A percentile compares a stretch with the other conserved stretches of the same genome.
These are phyloP conservation scores for Vanderwaltozyma verrucispora DNA, from an alignment of 805 yeast genomes.

Conservation along the genomic window DNA sequence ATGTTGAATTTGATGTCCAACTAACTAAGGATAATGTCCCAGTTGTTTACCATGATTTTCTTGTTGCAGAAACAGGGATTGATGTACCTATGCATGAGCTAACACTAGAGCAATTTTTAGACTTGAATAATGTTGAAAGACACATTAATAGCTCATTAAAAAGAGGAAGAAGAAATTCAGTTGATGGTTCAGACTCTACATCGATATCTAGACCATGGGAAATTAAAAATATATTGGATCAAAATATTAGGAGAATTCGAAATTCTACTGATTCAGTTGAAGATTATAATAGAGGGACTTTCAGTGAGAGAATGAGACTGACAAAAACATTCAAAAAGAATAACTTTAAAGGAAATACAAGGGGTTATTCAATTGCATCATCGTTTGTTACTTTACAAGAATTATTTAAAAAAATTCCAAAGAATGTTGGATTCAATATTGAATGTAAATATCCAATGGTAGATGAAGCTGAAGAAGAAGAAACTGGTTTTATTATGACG, in stretches of 20 bases:
- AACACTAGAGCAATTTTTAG: conserved; percentile 80
- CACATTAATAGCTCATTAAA: conserved; percentile 3
- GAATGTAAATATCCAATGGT: conserved; percentile 94
- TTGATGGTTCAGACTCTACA: conserved; percentile 16
- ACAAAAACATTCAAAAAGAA: conserved; percentile 83
- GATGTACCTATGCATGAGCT: conserved; percentile 93
- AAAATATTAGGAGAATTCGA: neutral
- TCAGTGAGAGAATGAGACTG: conserved; percentile 57
- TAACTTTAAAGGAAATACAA: conserved; percentile 84
- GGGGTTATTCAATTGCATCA: conserved; percentile 86
- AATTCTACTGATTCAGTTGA: conserved; percentile 1
- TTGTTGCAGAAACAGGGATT: conserved; percentile 91
- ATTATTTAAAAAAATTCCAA: conserved; percentile 70
- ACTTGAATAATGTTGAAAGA: conserved; percentile 31
- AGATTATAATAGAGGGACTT: neutral
- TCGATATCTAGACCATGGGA: neutral
- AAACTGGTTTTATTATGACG: conserved; percentile 72
- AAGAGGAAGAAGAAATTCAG: conserved; percentile 22
- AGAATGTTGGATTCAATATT: conserved; percentile 81
- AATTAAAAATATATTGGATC: neutral
- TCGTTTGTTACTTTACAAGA: conserved; percentile 84
- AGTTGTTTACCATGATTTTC: conserved; percentile 88
- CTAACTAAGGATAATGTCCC: conserved; percentile 85
- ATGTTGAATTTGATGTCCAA: conserved; percentile 95
- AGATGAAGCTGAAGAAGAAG: conserved; percentile 83